Base-by-base conservation (phyloP, 2,329 filamentous ascomycete genomes). In the Epichloe coenophiala region DNA sequence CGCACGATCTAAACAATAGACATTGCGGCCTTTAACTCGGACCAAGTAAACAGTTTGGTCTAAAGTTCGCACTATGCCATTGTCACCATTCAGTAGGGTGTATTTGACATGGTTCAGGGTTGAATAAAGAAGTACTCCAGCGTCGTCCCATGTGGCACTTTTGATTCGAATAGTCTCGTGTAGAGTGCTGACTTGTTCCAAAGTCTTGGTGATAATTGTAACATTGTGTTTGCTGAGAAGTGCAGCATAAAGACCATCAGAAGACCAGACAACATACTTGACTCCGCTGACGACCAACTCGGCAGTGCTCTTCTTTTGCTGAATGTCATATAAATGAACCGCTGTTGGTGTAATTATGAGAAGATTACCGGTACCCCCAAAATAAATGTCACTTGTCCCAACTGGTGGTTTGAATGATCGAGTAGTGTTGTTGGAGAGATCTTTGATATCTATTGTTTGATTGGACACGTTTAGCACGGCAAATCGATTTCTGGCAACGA, bases 121-220 rank as follows among this genome's bases (percentile, higher is more conserved):
- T 3, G 93, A 97, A 73, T 98, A 98, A 31, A 98, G 80, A 45
- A 98, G 78, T 51, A 98, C 90, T 52, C 94, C 93, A 15, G 90
- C 86, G 66, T 98, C 93, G 64, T 98, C 93, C 91, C 94, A 98
- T 44, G 89, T 88, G 23, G 94, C 94, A 65, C 91, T 97, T 82
- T 98, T 98, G 77, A 98, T 98, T 49, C 93, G 81, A 59, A 98
- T 98, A 0, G 93, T 98, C 74, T 98, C 93, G 61, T 98, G 93
- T 35, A 98, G 72, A 23, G 87, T 95, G 74, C 91, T 96, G 59
- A 98, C 84, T 70, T 97, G 93, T 68, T 97, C 90, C n/a, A 98
- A 77, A 31, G 83, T 78, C 73, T 98, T 98, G 53, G 87, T 95
- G 49, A 96, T 88, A 64, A 98, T 96, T 0, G 93, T 97, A 23